Percentiles rank a stretch among this genome's conserved stretches.
Evolutionary conservation across 352 stramenopile species (phyloP).

Genomic region (Globisporangium irregulare): DNA sequence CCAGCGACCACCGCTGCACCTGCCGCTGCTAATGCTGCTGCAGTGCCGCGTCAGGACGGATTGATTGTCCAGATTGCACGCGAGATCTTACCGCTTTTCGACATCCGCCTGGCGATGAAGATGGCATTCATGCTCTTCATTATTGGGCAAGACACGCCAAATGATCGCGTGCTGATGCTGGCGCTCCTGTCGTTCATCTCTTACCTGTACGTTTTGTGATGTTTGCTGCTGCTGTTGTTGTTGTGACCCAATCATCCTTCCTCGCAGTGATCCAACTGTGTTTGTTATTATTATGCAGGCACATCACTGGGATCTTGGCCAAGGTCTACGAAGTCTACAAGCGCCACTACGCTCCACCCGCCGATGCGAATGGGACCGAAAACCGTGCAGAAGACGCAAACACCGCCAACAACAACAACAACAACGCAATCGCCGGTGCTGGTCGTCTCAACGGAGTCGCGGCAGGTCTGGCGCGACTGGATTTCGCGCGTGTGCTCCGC

Average conservation of each 20-base stretch:
- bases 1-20: conserved; percentile 1
- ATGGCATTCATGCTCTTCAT: conserved; percentile 90
- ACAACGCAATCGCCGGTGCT: conserved; percentile 22
- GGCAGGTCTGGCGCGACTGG: conserved; percentile 19
- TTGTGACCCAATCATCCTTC: background rate
- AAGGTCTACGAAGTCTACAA: conserved; percentile 80
- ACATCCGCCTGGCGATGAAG: conserved; percentile 77
- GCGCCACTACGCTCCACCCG: conserved; percentile 28
- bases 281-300: conserved; percentile 21
- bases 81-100: conserved; percentile 60
- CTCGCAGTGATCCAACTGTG: background rate
- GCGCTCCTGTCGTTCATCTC: conserved; percentile 67
- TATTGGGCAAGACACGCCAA: conserved; percentile 80
- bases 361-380: conserved; percentile 11
- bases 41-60: conserved; percentile 16
- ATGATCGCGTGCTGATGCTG: conserved; percentile 73
- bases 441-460: conserved; percentile 20
- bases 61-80: conserved; percentile 45
- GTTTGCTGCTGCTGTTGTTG: background rate
- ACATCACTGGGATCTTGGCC: conserved; percentile 80
- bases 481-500: conserved; percentile 51
- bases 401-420: conserved; percentile 13
- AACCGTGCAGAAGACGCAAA: conserved; percentile 3
- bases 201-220: conserved; percentile 41
- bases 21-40: conserved; percentile 14